Percentiles rank a stretch among this genome's conserved stretches.
Evolutionary conservation across 2,329 filamentous ascomycete species (phyloP).

Genomic region (Penicillium sumatraense): DNA sequence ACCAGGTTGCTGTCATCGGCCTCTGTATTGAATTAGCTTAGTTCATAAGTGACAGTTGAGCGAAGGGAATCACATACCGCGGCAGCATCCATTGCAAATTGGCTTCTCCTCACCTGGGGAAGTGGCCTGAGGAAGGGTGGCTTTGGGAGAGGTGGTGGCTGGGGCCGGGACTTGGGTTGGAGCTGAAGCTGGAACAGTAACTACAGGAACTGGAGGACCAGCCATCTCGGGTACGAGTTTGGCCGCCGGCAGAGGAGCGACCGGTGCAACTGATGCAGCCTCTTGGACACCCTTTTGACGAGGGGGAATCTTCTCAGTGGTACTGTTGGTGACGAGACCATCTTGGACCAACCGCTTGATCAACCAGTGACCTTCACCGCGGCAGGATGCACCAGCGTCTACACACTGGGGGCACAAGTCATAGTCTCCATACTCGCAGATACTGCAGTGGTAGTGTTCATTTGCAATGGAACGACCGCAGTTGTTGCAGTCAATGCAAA

Average conservation of each 20-base stretch:
- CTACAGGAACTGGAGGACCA: conserved; percentile 13
- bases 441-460: conserved; percentile 91
- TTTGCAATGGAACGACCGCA: conserved; percentile 80
- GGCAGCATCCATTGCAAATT: conserved; percentile 69
- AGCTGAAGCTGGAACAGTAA: background rate
- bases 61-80: conserved; percentile 49
- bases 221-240: conserved; percentile 30
- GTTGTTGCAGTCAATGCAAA: conserved; percentile 92
- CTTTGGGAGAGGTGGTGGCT: background rate
- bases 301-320: conserved; percentile 76
- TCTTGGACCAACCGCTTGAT: conserved; percentile 85
- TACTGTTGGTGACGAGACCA: conserved; percentile 81
- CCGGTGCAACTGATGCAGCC: background rate
- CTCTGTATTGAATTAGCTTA: conserved; percentile 52
- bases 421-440: conserved; percentile 91
- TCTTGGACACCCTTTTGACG: conserved; percentile 53
- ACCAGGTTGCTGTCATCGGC: conserved; percentile 79
- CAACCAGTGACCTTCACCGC: conserved; percentile 83
- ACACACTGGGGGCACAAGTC: conserved; percentile 87
- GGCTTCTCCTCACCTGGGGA: conserved; percentile 35
- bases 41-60: conserved; percentile 2
- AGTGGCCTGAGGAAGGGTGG: conserved; percentile 21
- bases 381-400: conserved; percentile 74
- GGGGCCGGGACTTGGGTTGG: background rate
- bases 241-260: conserved; percentile 7